phyloP scores from a whole-genome alignment of 2,329 filamentous ascomycete genomes.

The Talaromyces amestolkiae region DNA sequence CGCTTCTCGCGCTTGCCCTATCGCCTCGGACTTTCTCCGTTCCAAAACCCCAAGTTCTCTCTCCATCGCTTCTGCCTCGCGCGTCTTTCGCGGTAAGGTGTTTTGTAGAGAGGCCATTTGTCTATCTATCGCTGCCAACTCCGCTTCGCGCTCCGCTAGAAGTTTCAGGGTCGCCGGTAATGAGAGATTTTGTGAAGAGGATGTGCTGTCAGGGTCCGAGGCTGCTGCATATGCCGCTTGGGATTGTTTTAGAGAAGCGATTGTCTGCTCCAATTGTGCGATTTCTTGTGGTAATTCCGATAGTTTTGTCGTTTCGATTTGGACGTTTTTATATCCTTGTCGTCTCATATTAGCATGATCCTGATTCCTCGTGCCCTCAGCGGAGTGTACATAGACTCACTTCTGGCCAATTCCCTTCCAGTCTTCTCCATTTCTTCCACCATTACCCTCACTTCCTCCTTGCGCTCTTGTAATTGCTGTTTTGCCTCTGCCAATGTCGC shows the following conservation, averaged over 20 bases:
- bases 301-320: constrained; percentile 53
- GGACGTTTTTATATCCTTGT: constrained; percentile 54
- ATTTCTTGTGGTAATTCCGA: constrained; percentile 54
- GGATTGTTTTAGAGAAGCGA: constrained; percentile 53
- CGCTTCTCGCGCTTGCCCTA: constrained; percentile 48
- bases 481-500: constrained; percentile 68
- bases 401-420: constrained; percentile 62
- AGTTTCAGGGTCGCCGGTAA: constrained; percentile 42
- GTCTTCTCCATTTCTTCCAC: constrained; percentile 70
- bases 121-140: constrained; percentile 42
- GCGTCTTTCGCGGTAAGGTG: constrained; percentile 42
- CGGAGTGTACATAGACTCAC: constrained; percentile 35
- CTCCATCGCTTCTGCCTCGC: constrained; percentile 46
- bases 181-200: constrained; percentile 40
- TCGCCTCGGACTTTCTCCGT: constrained; percentile 46
- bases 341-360: neutral
- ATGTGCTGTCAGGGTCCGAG: constrained; percentile 31
- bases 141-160: constrained; percentile 40
- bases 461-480: constrained; percentile 72
- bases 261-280: constrained; percentile 50
- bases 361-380: neutral
- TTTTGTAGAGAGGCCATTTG: constrained; percentile 46
- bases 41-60: constrained; percentile 42
- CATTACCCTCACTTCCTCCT: constrained; percentile 72
- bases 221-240: constrained; percentile 60